Percentiles rank a stretch among this genome's conserved stretches.
Conservation (phyloP, 192 early-diverging fungal genomes). For the Jimgerdemannia lactiflua region DNA sequence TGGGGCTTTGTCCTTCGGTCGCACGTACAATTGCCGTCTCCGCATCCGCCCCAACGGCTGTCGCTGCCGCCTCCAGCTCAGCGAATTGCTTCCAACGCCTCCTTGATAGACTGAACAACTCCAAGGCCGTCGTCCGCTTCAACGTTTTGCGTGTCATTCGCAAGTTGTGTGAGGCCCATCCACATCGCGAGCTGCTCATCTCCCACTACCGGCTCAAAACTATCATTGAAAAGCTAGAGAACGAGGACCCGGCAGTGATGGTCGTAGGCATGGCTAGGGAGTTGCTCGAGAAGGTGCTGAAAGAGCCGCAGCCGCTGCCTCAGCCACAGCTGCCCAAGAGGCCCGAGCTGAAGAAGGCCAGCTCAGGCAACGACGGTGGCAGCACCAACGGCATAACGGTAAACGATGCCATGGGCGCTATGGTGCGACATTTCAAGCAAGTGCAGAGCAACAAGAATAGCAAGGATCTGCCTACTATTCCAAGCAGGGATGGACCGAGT, state of each 20-base stretch:
- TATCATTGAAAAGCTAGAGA: conserved; percentile 27
- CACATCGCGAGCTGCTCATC: conserved; percentile 28
- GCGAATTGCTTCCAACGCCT: conserved; percentile 28
- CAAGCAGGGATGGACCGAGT: too few species aligned
- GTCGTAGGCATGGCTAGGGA: conserved; percentile 48
- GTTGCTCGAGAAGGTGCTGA: conserved; percentile 12
- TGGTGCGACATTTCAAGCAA: too few species aligned
- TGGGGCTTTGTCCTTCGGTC: conserved; percentile 32
- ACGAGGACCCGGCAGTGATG: conserved; percentile 45
- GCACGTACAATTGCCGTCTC: conserved; percentile 32
- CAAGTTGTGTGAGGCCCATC: conserved; percentile 40
- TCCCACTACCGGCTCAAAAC: conserved; percentile 26
- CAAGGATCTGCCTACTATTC: too few species aligned
- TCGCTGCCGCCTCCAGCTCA: neutral
- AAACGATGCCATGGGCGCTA: too few species aligned
- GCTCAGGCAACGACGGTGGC: too few species aligned
- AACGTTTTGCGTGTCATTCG: conserved; percentile 47
- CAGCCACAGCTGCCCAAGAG: too few species aligned
- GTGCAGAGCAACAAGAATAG: too few species aligned
- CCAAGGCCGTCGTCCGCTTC: conserved; percentile 47
- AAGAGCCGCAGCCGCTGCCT: too few species aligned
- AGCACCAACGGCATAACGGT: too few species aligned
- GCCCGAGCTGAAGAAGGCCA: too few species aligned
- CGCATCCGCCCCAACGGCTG: neutral
- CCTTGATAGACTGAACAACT: conserved; percentile 29